Percentiles rank a stretch among this genome's conserved stretches.
Conservation (phyloP, 2,329 filamentous ascomycete genomes). For the Neonectria faginata region DNA sequence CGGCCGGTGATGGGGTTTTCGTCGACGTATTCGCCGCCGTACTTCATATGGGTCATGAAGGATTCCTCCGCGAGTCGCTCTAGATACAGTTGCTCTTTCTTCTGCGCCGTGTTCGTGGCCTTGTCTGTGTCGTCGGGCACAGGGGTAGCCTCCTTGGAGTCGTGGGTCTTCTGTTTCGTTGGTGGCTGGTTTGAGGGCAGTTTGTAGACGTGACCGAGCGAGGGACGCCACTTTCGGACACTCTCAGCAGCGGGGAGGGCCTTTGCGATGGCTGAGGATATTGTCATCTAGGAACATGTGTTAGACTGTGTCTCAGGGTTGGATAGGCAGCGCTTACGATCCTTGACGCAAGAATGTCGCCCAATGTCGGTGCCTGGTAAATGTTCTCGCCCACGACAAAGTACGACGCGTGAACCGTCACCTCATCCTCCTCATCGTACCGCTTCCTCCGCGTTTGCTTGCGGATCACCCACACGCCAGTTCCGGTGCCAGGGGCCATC, state of each 20-base stretch:
- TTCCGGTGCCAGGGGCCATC: conserved; percentile 72
- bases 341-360: conserved; percentile 69
- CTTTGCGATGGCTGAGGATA: conserved; percentile 66
- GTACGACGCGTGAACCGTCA: conserved; percentile 70
- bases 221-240: conserved; percentile 66
- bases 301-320: conserved; percentile 24
- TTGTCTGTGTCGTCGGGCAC: conserved; percentile 55
- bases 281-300: conserved; percentile 57
- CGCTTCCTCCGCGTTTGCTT: conserved; percentile 74
- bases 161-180: conserved; percentile 48
- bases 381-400: conserved; percentile 75
- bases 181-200: conserved; percentile 48
- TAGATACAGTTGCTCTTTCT: conserved; percentile 54
- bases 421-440: conserved; percentile 66
- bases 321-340: conserved; percentile 59
- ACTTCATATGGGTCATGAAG: conserved; percentile 66
- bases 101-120: conserved; percentile 47
- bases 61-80: conserved; percentile 68
- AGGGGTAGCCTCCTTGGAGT: conserved; percentile 62
- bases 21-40: conserved; percentile 74
- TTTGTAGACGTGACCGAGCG: conserved; percentile 65
- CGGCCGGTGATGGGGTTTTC: conserved; percentile 75
- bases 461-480: conserved; percentile 76
- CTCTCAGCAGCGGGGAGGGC: conserved; percentile 63
- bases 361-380: conserved; percentile 73